A percentile compares a stretch with the other conserved stretches of the same genome.
phyloP scores from a whole-genome alignment of 129 eudicot genomes.

The Deinandra increscens region DNA sequence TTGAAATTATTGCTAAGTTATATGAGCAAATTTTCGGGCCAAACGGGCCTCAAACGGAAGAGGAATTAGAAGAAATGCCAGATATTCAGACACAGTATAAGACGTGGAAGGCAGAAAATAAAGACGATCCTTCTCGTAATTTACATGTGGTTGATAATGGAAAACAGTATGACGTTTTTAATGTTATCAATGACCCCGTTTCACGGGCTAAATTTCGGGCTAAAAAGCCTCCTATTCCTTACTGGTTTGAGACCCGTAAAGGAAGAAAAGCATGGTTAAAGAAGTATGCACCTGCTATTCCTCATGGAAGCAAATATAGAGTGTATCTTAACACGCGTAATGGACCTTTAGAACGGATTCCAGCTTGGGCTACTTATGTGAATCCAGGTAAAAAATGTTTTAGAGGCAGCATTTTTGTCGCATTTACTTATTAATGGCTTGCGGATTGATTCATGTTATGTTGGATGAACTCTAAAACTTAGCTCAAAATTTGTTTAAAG shows the following conservation, averaged over 20 bases:
- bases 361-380: conserved; percentile 98
- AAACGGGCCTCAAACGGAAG: conserved; percentile 93
- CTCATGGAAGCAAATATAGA: conserved; percentile 96
- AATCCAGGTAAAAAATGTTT: conserved; percentile 65
- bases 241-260: conserved; percentile 92
- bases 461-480: neutral
- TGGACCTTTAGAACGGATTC: conserved; percentile 92
- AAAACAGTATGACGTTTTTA: conserved; percentile 63
- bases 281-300: conserved; percentile 78
- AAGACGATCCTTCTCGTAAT: conserved; percentile 76
- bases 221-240: conserved; percentile 81
- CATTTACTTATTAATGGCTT: neutral
- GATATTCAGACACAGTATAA: conserved; percentile 74
- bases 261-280: conserved; percentile 90
- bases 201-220: conserved; percentile 59
- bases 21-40: conserved; percentile 95
- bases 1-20: conserved; percentile 66
- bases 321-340: conserved; percentile 86
- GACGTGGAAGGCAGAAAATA: conserved; percentile 77
- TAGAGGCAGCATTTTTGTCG: neutral
- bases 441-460: neutral
- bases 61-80: conserved; percentile 87
- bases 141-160: conserved; percentile 85
- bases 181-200: conserved; percentile 69
- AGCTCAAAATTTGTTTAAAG: neutral